Percentiles rank a stretch among this genome's conserved stretches.
Conservation (phyloP, 148 eudicot genomes). For the Drosera capensis region DNA sequence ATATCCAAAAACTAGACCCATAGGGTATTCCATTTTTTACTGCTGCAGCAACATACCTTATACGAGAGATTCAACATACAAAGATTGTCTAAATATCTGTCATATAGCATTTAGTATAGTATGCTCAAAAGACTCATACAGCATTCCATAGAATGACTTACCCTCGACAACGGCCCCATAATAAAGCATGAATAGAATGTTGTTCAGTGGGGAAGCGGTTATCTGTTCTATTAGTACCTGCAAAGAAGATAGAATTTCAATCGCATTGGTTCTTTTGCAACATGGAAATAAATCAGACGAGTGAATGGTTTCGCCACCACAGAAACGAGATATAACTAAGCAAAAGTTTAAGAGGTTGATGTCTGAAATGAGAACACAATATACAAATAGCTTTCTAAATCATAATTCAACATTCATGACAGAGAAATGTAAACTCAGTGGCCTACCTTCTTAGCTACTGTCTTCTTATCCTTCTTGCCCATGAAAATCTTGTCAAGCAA, state of each 20-base stretch:
- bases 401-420: neutral
- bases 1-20: too few relatives aligned
- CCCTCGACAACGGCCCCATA: constrained; percentile 68
- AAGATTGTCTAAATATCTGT: too few relatives aligned
- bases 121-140: too few relatives aligned
- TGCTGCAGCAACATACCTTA: too few relatives aligned
- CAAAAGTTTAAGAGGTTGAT: too few relatives aligned
- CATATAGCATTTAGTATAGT: too few relatives aligned
- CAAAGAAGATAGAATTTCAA: too few relatives aligned
- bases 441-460: constrained; percentile 91
- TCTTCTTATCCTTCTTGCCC: constrained; percentile 77
- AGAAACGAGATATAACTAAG: neutral
- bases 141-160: constrained; percentile 27
- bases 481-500: constrained; percentile 68
- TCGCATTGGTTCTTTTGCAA: too few relatives aligned
- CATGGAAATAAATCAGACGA: neutral
- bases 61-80: too few relatives aligned
- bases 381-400: neutral
- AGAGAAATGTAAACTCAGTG: neutral
- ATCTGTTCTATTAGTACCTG: constrained; percentile 82
- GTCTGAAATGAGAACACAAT: neutral
- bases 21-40: too few relatives aligned
- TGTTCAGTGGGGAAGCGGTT: constrained; percentile 73
- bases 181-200: constrained; percentile 68
- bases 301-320: neutral